A percentile compares a stretch with the other conserved stretches of the same genome.
Conservation (phyloP, 176 grass and related monocot species). For the Oryza australiensis region DNA sequence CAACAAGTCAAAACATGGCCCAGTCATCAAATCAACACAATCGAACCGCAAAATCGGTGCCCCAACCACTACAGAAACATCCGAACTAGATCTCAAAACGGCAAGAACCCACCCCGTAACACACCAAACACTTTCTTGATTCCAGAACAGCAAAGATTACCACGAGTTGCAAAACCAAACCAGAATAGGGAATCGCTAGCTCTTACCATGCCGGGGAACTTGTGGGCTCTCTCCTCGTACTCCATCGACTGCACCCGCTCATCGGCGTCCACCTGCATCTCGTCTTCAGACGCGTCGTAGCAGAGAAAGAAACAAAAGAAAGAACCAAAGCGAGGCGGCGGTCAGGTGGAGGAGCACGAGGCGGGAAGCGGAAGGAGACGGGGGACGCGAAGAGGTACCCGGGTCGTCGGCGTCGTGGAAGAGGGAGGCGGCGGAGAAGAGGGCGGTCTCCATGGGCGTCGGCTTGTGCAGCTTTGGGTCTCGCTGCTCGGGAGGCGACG, state of each 20-base stretch:
- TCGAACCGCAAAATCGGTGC: background rate
- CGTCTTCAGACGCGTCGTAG: background rate
- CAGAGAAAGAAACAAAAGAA: background rate
- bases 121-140: background rate
- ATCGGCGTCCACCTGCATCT: background rate
- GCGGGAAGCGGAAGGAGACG: no score
- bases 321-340: background rate
- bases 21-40: background rate
- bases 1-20: background rate
- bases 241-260: background rate
- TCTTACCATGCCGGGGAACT: conserved; percentile 28
- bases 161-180: background rate
- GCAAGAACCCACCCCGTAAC: background rate
- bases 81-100: background rate
- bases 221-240: conserved; percentile 25
- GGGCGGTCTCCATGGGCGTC: conserved; percentile 32
- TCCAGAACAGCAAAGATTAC: background rate
- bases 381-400: background rate
- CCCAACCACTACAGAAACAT: background rate
- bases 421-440: conserved; percentile 41
- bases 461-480: background rate
- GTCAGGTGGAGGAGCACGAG: background rate
- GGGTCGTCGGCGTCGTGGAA: conserved; percentile 23
- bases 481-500: background rate
- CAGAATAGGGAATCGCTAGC: background rate